These are phyloP conservation scores for Dactylonectria estremocensis DNA, from an alignment of 2,329 filamentous ascomycete genomes.

Conservation along the genomic window DNA sequence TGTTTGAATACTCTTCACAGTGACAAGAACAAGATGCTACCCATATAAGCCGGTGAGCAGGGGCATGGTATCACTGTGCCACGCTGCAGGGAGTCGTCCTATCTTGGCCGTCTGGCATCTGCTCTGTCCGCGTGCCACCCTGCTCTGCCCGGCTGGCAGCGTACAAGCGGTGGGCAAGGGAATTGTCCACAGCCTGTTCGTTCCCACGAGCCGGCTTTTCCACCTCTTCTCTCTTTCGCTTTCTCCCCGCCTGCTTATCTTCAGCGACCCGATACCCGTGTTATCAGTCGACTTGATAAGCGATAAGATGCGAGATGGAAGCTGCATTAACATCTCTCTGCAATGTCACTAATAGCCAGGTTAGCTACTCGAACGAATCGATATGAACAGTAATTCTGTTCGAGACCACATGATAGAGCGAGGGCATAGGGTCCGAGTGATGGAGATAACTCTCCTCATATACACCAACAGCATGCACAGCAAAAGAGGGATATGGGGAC, in stretches of 20 bases:
- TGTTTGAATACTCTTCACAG: neutral
- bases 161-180: slow-evolving; percentile 2
- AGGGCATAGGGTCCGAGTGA: neutral
- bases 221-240: neutral
- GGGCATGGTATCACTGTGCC: neutral
- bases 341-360: neutral
- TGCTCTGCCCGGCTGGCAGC: neutral
- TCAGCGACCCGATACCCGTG: neutral
- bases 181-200: neutral
- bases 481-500: neutral
- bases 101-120: neutral
- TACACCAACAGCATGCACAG: slow-evolving; percentile 1
- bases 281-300: neutral
- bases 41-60: neutral
- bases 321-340: neutral
- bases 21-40: neutral
- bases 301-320: neutral
- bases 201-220: neutral
- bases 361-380: neutral
- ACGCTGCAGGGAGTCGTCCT: neutral
- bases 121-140: neutral
- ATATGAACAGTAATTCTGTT: neutral
- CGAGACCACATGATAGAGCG: neutral
- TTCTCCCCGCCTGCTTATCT: neutral
- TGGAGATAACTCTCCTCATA: neutral